Evolutionary conservation across 257 asterid genomes (phyloP), one percentile per base, ranked within the genome.

Genomic region (Thymus mandschuricus): DNA sequence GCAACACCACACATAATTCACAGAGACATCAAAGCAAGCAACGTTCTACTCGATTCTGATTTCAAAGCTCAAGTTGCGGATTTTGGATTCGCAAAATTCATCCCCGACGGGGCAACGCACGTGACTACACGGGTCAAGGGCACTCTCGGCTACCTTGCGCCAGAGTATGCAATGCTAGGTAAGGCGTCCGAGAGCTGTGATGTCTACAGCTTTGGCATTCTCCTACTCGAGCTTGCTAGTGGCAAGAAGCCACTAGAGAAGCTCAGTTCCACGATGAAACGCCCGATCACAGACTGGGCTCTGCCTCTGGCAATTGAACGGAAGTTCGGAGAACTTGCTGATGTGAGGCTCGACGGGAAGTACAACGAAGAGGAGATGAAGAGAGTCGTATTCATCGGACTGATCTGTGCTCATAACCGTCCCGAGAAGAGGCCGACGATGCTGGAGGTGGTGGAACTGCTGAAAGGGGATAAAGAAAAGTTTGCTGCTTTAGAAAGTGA

Each of bases 1-100:
- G 97, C 96, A 29, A 91, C 91, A 68, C 97, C 98, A 29, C 97
- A 86, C 79, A 81, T 93, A 54, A 90, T 93, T 80, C 98, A 93
- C 75, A 56, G 97, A 70, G 90, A 93, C 79, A 76, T 93, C 60
- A 93, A 93, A 84, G 96, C 98, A 0, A 93, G 98, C 87, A 93
- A 93, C 41, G 80, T 93, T 4, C 70, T 93, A 78, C 88, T 93
- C 9, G 97, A 93, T 68, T 51, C 82, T 0, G 86, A 88, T 68
- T 93, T 93, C 78, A 81, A 84, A 69, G 96, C 98, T 66, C 87
- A 77, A 69, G 97, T 93, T 65, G 90, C 98, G 11, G 98, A 93
- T 76, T 93, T 93, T 40, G 97, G 97, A 40, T 93, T 93, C 15
- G 94, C 97, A 0, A 88, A 86, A 77, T 84, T 93, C 65, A 84